phyloP scores from a whole-genome alignment of 371 early-diverging fungal genomes.

The Dichotomocladium elegans region DNA sequence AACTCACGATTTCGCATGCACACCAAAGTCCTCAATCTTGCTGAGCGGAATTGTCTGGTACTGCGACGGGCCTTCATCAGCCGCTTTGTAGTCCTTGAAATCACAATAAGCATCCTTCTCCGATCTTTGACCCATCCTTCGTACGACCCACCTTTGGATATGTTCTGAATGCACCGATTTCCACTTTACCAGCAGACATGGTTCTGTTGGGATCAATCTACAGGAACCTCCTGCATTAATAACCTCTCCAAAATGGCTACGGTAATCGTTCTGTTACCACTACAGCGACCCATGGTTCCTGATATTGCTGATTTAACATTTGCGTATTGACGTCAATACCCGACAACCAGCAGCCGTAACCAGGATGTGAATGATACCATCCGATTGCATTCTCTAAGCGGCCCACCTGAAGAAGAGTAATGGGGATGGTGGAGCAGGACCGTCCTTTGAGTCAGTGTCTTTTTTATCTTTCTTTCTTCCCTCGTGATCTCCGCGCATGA shows the following conservation, averaged over 20 bases:
- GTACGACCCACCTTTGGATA: slow-evolving; percentile 78
- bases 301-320: slow-evolving; percentile 90
- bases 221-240: background rate
- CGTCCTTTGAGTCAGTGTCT: background rate
- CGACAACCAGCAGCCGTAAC: slow-evolving; percentile 98
- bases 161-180: slow-evolving; percentile 96
- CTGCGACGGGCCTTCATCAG: slow-evolving; percentile 70
- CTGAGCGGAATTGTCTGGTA: slow-evolving; percentile 84
- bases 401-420: slow-evolving; percentile 75
- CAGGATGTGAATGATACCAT: slow-evolving; percentile 99
- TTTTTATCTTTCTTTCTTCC: background rate
- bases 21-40: slow-evolving; percentile 98
- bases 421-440: too few species aligned
- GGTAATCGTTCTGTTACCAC: slow-evolving; percentile 58
- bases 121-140: background rate
- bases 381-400: slow-evolving; percentile 92
- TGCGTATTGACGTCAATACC: slow-evolving; percentile 98
- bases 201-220: slow-evolving; percentile 97
- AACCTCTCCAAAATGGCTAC: background rate
- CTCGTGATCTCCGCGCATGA: too few species aligned
- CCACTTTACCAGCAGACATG: slow-evolving; percentile 93
- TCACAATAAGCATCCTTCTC: background rate
- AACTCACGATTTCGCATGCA: slow-evolving; percentile 80
- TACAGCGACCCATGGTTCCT: slow-evolving; percentile 95
- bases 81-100: slow-evolving; percentile 71